Base-by-base conservation (phyloP, 176 grass and related monocot genomes). In the Aegilops tauschii region DNA sequence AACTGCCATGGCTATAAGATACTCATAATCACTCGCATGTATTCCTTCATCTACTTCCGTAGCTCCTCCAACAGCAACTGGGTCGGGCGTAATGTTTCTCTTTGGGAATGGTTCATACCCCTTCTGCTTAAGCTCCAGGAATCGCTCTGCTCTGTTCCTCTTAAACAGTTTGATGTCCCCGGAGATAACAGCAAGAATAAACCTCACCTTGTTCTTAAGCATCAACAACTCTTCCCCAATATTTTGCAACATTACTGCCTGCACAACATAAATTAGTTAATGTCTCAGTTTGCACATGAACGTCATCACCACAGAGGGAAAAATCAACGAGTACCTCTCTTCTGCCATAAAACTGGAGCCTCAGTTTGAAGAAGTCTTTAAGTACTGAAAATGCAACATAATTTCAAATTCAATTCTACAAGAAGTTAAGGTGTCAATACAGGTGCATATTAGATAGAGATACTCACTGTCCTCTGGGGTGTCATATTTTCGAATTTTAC, bases 401-500 rank as follows among this genome's bases (percentile, higher is more conserved):
- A 14, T 28, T 70, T 85, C 47, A 86, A 52, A 56, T 18, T 56
- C 52, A 7, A 20, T 5, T 56, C 52, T 16, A 56, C 52, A 56
- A 56, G 52, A 56, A 56, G 50, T 6, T 5, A 54, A 54, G 4
- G 6, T 5, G 17, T 12, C 52, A 56, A 56, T 56, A 56, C 52
- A 56, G 0, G 14, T 56, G 1, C 52, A 7, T 6, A 32, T 54
- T 32, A n/a, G 5, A 56, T 56, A 99, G 94, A 61, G 92, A 88
- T 44, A 90, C 88, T 84, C 44, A 98, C 92, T 90, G 72, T 96
- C 82, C 61, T 98, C 97, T 3, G 97, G 94, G 5, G 62, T 88
- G 34, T 96, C 90, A n/a, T 96, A 44, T 78, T 99, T 99, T 40
- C 81, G 87, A 56, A 99, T 99, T 80, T 86, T 90, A 13, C 92